Conservation (phyloP, 2,329 filamentous ascomycete genomes). For the Tympanopsis confertula region DNA sequence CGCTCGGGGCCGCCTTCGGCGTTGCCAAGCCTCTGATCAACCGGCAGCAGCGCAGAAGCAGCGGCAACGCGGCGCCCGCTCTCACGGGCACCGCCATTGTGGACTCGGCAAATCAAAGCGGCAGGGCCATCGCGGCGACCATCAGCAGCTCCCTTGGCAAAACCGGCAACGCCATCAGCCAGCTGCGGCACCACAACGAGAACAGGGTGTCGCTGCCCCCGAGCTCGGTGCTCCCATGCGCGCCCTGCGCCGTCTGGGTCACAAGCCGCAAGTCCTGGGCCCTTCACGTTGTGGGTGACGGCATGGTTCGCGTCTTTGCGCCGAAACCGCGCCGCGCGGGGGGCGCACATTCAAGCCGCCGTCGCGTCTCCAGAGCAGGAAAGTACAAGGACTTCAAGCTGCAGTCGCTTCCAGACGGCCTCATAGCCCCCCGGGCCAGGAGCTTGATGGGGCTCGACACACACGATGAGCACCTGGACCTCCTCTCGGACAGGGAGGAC, state of each 20-base stretch:
- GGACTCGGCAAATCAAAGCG: slow-evolving; percentile 56
- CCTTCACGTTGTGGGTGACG: slow-evolving; percentile 54
- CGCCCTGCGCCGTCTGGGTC: slow-evolving; percentile 54
- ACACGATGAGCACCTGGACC: slow-evolving; percentile 38
- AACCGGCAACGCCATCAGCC: slow-evolving; percentile 57
- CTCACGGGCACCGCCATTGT: slow-evolving; percentile 32
- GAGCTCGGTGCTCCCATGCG: slow-evolving; percentile 36
- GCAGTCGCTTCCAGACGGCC: slow-evolving; percentile 46
- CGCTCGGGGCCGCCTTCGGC: slow-evolving; percentile 59
- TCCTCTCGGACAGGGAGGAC: slow-evolving; percentile 17
- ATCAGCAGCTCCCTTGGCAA: slow-evolving; percentile 66
- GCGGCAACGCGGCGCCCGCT: slow-evolving; percentile 21
- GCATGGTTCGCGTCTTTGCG: slow-evolving; percentile 54
- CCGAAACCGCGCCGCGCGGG: slow-evolving; percentile 39
- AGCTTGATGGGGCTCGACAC: slow-evolving; percentile 45
- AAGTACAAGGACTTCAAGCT: slow-evolving; percentile 59
- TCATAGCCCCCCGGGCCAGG: slow-evolving; percentile 42
- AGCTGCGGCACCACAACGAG: slow-evolving; percentile 64
- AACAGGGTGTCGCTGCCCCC: slow-evolving; percentile 61
- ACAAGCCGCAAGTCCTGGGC: slow-evolving; percentile 48
- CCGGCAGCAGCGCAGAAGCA: slow-evolving; percentile 39
- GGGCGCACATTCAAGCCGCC: slow-evolving; percentile 38
- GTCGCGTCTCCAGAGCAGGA: slow-evolving; percentile 38
- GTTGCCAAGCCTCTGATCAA: slow-evolving; percentile 41
- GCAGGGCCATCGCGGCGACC: slow-evolving; percentile 60